These are phyloP conservation scores for Candida bentonensis DNA, from an alignment of 805 yeast species.

Conservation along the genomic window DNA sequence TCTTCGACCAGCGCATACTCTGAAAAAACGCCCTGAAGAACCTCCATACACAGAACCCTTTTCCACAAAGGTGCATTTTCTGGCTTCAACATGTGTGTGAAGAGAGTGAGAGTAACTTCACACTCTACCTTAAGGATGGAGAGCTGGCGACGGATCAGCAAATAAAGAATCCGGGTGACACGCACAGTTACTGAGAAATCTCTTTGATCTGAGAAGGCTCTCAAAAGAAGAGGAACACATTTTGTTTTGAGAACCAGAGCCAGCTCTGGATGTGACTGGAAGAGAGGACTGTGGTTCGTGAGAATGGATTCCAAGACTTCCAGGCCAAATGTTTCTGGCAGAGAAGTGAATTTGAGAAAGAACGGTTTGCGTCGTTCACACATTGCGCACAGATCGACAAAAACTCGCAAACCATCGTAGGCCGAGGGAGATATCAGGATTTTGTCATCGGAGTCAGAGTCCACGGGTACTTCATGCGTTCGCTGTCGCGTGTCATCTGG, in stretches of 20 bases:
- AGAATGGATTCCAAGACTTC: slow-evolving; percentile 75
- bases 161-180: slow-evolving; percentile 53
- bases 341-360: slow-evolving; percentile 36
- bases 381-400: slow-evolving; percentile 58
- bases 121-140: slow-evolving; percentile 55
- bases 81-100: slow-evolving; percentile 56
- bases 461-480: slow-evolving; percentile 27
- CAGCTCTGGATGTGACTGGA: slow-evolving; percentile 48
- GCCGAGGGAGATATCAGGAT: slow-evolving; percentile 37
- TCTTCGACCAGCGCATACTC: slow-evolving; percentile 38
- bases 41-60: slow-evolving; percentile 56
- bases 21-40: slow-evolving; percentile 43
- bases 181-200: slow-evolving; percentile 63
- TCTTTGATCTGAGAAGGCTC: slow-evolving; percentile 43
- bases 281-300: slow-evolving; percentile 43
- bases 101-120: slow-evolving; percentile 63
- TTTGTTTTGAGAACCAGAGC: slow-evolving; percentile 50
- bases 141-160: slow-evolving; percentile 50
- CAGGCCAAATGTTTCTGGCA: slow-evolving; percentile 55
- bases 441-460: slow-evolving; percentile 30
- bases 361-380: slow-evolving; percentile 44
- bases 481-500: slow-evolving; percentile 11
- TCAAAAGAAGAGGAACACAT: slow-evolving; percentile 61
- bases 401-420: slow-evolving; percentile 55
- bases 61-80: slow-evolving; percentile 60